Base-by-base conservation (phyloP, 2,329 filamentous ascomycete species). In the Lachnellula cervina region DNA sequence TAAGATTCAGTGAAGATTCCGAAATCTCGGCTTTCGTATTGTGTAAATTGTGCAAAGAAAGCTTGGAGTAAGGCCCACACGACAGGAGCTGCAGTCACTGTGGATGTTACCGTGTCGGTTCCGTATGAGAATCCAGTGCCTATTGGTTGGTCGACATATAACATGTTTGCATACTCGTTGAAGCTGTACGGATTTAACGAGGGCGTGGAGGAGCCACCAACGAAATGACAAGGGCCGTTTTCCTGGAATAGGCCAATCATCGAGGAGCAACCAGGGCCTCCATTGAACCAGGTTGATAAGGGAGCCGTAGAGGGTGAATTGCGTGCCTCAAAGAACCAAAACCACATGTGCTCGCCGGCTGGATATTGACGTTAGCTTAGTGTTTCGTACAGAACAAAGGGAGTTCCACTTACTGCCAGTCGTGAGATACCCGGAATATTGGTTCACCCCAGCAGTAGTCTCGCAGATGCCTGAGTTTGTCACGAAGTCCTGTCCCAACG, bases 31-130 rank as follows among this genome's bases (percentile, higher is more conserved):
- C 84, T 77, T 65, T 79, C 76, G 64, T 87, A 86, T 25, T 76
- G 74, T 0, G 81, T 82, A 55, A 88, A 87, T 34, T 80, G 77
- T 4, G 79, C 74, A 54, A 84, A 81, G 74, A 84, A 88, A 1
- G 76, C 74, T 63, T 83, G 80, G 47, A 81, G 66, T 16, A 82
- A 70, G 4, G 72, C 74, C 80, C 79, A 83, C 17, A 83, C 73
- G 45, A 71, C 72, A 0, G 71, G 71, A 2, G 77, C 75, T 11
- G 76, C 76, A 3, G 71, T 71, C 6, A 69, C 68, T 2, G 76
- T 78, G 28, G 71, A 73, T 6, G 52, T 68, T 76, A 71, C 54
- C 74, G 70, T 49, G 73, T 79, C 52, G 7, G 37, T 54, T 25
- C 56, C 72, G 60, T 75, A 76, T 2, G 70, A 73, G 60, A 74